Conservation (phyloP, 192 early-diverging fungal species). For the Dissophora ornata region DNA sequence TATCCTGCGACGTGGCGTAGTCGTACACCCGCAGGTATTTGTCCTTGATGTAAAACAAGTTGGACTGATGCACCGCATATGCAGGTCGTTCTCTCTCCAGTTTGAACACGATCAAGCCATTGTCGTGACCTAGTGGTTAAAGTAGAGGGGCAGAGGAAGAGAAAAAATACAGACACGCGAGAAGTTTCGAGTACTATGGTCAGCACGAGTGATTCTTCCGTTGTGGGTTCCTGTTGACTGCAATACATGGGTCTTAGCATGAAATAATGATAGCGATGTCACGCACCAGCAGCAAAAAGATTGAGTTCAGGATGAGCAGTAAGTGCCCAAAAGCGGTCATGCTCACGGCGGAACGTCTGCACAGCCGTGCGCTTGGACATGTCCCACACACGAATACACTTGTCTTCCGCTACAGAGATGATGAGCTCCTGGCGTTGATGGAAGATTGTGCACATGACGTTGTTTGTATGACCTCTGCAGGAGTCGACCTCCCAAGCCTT, state of each 20-base stretch:
- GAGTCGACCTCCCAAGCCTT: conserved; percentile 99
- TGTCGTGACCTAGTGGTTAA: conserved; percentile 83
- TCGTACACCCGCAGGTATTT: conserved; percentile 88
- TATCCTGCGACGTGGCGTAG: conserved; percentile 79
- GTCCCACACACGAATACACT: conserved; percentile 99
- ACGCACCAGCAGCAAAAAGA: conserved; percentile 78
- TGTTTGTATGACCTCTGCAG: conserved; percentile 98
- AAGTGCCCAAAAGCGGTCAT: conserved; percentile 96
- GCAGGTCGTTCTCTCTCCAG: conserved; percentile 97
- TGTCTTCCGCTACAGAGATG: conserved; percentile 94
- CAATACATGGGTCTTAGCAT: no score
- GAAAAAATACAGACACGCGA: no score
- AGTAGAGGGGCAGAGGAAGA: no score
- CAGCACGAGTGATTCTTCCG: no score
- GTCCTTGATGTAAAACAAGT: conserved; percentile 90
- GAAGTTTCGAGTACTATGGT: no score
- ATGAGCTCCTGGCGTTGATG: conserved; percentile 97
- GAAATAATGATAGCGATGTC: no score
- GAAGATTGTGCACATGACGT: conserved; percentile 93
- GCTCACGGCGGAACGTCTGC: conserved; percentile 96
- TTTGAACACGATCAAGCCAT: conserved; percentile 98
- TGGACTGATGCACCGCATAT: conserved; percentile 83
- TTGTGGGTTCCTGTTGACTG: no score
- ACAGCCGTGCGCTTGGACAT: conserved; percentile 93
- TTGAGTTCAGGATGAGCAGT: conserved; percentile 98